Conservation (phyloP, 306 rosid genomes). For the Comarum palustre region DNA sequence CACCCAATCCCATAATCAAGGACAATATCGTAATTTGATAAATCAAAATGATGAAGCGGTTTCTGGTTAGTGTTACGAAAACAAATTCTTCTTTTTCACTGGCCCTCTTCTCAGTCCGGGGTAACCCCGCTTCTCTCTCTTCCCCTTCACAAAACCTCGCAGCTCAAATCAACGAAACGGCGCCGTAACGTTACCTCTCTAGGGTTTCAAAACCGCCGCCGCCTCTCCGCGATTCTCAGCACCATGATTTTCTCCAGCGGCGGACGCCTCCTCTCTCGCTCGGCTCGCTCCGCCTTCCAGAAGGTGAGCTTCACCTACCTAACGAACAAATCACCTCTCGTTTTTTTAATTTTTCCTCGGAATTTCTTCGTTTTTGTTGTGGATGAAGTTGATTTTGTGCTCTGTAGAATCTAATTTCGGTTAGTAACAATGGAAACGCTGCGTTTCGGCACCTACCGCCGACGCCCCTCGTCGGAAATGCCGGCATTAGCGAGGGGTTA, state of each 20-base stretch:
- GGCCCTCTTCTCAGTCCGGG: slow-evolving; percentile 2
- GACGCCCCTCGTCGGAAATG: slow-evolving; percentile 7
- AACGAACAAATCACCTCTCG: background rate
- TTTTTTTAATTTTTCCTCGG: background rate
- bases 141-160: background rate
- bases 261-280: slow-evolving; percentile 29
- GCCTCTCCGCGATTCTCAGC: background rate
- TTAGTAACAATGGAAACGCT: slow-evolving; percentile 20
- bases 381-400: background rate
- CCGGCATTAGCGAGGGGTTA: slow-evolving; percentile 19
- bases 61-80: slow-evolving; percentile 2
- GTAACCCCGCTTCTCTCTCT: background rate
- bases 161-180: background rate
- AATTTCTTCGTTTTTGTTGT: background rate
- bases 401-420: slow-evolving; percentile 22
- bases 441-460: slow-evolving; percentile 3
- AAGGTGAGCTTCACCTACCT: background rate
- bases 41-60: background rate
- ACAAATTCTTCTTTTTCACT: background rate
- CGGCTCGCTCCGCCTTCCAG: slow-evolving; percentile 22
- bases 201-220: background rate
- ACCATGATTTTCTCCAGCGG: slow-evolving; percentile 32
- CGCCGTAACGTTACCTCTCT: background rate
- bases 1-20: background rate
- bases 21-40: background rate